Conservation (phyloP, 129 eudicot genomes). For the Cynara cardunculus region DNA sequence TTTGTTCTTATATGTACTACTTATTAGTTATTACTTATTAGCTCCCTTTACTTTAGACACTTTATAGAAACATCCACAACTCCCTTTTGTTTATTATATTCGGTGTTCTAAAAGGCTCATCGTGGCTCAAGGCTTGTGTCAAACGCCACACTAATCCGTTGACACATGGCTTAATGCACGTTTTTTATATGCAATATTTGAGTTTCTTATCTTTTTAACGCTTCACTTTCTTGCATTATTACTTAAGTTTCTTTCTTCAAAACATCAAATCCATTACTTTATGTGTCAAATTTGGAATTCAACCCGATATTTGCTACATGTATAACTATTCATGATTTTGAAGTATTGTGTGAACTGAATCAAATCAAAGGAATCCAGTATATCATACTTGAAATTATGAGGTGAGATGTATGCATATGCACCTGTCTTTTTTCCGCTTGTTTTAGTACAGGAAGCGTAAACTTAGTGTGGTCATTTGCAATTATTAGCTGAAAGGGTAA, state of each 20-base stretch:
- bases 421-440: neutral
- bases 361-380: neutral
- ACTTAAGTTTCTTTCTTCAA: too few species aligned
- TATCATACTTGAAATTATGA: neutral
- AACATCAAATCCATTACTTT: too few species aligned
- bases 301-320: neutral
- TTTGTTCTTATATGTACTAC: neutral
- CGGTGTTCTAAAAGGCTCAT: neutral
- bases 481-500: too few species aligned
- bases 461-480: neutral
- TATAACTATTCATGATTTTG: neutral
- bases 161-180: too few species aligned
- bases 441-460: neutral
- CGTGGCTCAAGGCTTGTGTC: neutral
- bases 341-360: neutral
- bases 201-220: too few species aligned
- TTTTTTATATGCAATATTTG: too few species aligned
- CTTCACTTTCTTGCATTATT: too few species aligned
- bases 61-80: neutral
- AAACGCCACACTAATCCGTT: too few species aligned
- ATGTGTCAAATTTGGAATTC: too few species aligned
- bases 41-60: neutral
- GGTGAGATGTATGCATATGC: neutral
- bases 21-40: neutral
- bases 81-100: too few species aligned